Percentiles rank a stretch among this genome's conserved stretches.
Conservation (phyloP, 371 early-diverging fungal genomes). For the Mucor sp. region DNA sequence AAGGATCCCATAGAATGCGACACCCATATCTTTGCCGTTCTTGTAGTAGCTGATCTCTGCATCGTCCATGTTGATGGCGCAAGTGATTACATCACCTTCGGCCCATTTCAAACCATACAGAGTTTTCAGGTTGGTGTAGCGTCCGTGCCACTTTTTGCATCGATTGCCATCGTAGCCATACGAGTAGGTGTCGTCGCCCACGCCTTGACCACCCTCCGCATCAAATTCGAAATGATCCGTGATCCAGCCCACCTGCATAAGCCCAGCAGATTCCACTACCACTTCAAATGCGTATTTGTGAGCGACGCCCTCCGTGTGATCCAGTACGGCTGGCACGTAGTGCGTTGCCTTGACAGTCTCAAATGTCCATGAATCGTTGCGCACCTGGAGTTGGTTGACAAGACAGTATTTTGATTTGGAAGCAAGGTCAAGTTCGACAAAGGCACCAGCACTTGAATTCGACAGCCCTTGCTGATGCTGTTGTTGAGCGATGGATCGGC, state of each 20-base stretch:
- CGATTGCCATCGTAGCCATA: conserved; percentile 76
- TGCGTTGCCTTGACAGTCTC: conserved; percentile 60
- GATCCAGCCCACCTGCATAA: conserved; percentile 80
- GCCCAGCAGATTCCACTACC: conserved; percentile 53
- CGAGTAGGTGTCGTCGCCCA: conserved; percentile 70
- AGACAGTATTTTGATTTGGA: conserved; percentile 38
- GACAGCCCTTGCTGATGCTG: background rate
- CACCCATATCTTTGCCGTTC: conserved; percentile 68
- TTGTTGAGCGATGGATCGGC: conserved; percentile 6
- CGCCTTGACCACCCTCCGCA: conserved; percentile 72
- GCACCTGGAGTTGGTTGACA: conserved; percentile 35
- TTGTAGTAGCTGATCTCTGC: conserved; percentile 57
- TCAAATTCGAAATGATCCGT: conserved; percentile 53
- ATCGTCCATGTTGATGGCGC: conserved; percentile 61
- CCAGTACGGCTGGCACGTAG: conserved; percentile 24
- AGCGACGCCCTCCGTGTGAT: background rate
- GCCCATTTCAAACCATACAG: conserved; percentile 66
- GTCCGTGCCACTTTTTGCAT: conserved; percentile 72
- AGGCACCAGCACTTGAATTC: conserved; percentile 10
- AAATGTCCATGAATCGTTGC: conserved; percentile 71
- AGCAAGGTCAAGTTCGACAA: conserved; percentile 36
- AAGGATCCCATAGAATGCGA: conserved; percentile 63
- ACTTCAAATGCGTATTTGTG: conserved; percentile 67
- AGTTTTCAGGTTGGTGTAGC: conserved; percentile 17
- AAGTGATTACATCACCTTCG: conserved; percentile 64